Base-by-base conservation (phyloP, 1,284 basidiomycete species). In the Rhodotorula sp. region DNA sequence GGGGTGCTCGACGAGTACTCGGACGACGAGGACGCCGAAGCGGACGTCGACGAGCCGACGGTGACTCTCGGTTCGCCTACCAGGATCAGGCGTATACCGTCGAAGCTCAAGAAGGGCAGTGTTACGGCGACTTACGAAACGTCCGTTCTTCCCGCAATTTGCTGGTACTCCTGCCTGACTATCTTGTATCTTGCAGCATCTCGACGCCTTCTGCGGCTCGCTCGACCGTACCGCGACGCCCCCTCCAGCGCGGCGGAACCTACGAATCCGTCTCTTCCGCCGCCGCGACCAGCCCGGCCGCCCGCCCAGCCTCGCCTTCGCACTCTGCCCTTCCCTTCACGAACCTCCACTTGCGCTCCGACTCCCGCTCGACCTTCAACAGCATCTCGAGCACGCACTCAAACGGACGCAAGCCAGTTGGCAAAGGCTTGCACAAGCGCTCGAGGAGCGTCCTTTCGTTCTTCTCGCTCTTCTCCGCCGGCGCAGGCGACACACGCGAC, bases 41-140 rank as follows among this genome's bases (percentile, higher is more conserved):
- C 47, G 7, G 71, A 72, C 27, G 61, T 64, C 46, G 71, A 72
- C 52, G 73, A 74, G 49, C 73, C 73, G 20, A 74, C 73, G 5
- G 36, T 74, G 46, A 74, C 58, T 27, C 54, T 72, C 36, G 44
- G 57, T 4, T 64, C 63, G 19, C 68, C 71, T 1, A 8, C 32
- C n/a, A 55, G 32, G 30, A 46, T 59, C 11, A 30, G 29, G 20
- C 56, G 64, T 7, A 48, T 56, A 60, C 30, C 55, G n/a, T 15
- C 36, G 57, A 15, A 54, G 49, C 39, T 15, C 17, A n/a, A 27
- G 22, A 52, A 47, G 32, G 24, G 44, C 27, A 51, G 48, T 36
- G 36, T n/a, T 3, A 49, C 52, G 13, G 34, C 54, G 29, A 29
- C 11, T 20, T 36, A 13, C 11, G 27, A 15, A 19, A 17, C 48